Conservation (phyloP, 768 basidiomycete species). For the Pulveroboletus sp. region DNA sequence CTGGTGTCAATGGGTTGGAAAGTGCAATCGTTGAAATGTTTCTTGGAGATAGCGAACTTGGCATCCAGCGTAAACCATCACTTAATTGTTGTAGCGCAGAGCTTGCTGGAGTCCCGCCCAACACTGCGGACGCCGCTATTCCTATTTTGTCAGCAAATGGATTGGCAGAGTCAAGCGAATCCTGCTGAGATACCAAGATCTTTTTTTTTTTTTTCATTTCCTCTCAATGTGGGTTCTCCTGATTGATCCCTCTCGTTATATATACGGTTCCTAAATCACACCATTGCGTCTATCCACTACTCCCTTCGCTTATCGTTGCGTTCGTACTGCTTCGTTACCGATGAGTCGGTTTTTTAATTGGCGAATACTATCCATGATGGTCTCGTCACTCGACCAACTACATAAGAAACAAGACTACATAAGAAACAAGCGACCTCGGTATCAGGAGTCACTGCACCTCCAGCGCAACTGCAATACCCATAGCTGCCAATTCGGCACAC, state of each 20-base stretch:
- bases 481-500: conserved; percentile 94
- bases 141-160: not conserved
- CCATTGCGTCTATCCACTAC: conserved; percentile 14
- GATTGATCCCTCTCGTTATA: conserved; percentile 3
- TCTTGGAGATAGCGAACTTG: conserved; percentile 25
- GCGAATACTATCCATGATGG: not conserved
- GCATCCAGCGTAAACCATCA: not conserved
- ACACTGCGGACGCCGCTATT: not conserved
- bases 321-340: conserved; percentile 11
- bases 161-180: conserved; percentile 1
- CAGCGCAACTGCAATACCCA: conserved; percentile 92
- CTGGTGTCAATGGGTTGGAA: conserved; percentile 34
- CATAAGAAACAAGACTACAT: not conserved
- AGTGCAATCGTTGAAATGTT: conserved; percentile 47
- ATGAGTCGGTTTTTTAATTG: conserved; percentile 11
- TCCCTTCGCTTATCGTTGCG: conserved; percentile 5
- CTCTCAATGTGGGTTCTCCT: conserved; percentile 8
- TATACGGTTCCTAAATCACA: conserved; percentile 11
- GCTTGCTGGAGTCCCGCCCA: not conserved
- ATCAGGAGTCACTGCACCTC: conserved; percentile 48
- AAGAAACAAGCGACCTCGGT: not conserved
- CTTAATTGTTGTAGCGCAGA: not conserved
- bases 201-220: not conserved
- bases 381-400: not conserved
- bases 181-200: conserved; percentile 14